Evolutionary conservation across 2,329 filamentous ascomycete species (phyloP), one percentile per base, ranked within the genome.

Genomic region (Trichoderma sp.): DNA sequence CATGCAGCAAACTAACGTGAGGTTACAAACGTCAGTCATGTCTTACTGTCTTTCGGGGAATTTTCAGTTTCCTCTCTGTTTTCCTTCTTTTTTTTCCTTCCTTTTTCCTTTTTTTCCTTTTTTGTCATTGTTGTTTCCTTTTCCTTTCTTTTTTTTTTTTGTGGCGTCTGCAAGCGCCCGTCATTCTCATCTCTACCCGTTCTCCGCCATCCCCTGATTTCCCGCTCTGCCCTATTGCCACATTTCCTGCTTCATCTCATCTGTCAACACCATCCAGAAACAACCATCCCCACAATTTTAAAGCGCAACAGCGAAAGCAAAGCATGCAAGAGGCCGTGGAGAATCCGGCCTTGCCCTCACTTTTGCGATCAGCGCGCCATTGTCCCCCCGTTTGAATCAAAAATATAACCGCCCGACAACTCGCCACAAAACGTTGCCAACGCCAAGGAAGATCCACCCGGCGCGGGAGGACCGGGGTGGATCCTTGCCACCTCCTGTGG

Each of bases 401-500:
- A 25, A 61, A 27, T 19, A 63, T 63, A 63, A 53, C 45, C 45
- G 45, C 59, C 59, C 45, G 59, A 34, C 42, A 35, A 35, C 22
- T 52, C 34, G 32, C 45, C 22, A 39, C 12, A 53, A 59, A 37
- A 19, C 39, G 39, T 15, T 35, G n/a, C 42, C 39, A 12, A 22
- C 25, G 19, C n/a, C 45, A 50, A 35, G n/a, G 27, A 65, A 65
- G 63, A 67, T 57, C 48, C 52, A 50, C 67, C 64, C 67, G 57
- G 67, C 64, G 39, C 67, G 56, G 64, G 48, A 61, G 29, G 19
- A 53, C 67, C n/a, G 57, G 52, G 64, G 64, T 67, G 67, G 67
- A 64, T 69, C 64, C 67, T 53, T 69, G 71, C 71, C 70, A 70
- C 70, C 70, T 71, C 70, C 67, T 73, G 72, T 73, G 71, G 72